phyloP scores from a whole-genome alignment of 768 basidiomycete genomes.

The Lactarius hengduanensis region DNA sequence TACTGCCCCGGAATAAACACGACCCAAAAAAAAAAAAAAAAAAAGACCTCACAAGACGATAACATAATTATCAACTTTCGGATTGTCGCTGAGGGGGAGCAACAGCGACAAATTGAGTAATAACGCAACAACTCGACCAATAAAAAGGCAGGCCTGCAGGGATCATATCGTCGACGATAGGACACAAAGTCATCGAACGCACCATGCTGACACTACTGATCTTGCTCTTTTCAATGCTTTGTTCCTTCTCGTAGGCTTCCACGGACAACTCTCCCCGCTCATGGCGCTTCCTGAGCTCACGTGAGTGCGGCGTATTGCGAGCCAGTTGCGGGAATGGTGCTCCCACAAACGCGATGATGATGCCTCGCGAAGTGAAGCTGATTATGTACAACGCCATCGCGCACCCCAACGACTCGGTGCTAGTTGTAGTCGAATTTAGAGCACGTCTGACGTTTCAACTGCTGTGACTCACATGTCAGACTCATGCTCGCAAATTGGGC shows the following conservation, averaged over 20 bases:
- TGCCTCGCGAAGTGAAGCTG: slow-evolving; percentile 76
- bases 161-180: background rate
- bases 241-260: slow-evolving; percentile 69
- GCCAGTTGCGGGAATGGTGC: slow-evolving; percentile 80
- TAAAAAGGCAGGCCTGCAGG: slow-evolving; percentile 66
- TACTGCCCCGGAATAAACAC: too few species aligned
- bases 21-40: too few species aligned
- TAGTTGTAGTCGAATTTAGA: slow-evolving; percentile 31
- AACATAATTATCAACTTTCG: slow-evolving; percentile 72
- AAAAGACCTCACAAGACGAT: slow-evolving; percentile 57
- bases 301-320: slow-evolving; percentile 67
- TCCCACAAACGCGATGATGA: slow-evolving; percentile 78
- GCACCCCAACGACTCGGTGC: slow-evolving; percentile 66
- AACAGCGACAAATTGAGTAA: slow-evolving; percentile 69
- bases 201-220: slow-evolving; percentile 86
- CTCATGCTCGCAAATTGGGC: slow-evolving; percentile 76
- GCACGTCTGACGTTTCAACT: background rate
- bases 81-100: slow-evolving; percentile 56
- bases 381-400: slow-evolving; percentile 81
- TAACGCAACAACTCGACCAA: slow-evolving; percentile 67
- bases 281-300: slow-evolving; percentile 51
- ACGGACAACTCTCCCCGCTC: slow-evolving; percentile 56
- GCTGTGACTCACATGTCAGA: slow-evolving; percentile 52
- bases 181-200: slow-evolving; percentile 18
- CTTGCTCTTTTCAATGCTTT: slow-evolving; percentile 79